phyloP scores from a whole-genome alignment of 139 green algal species.

The Chlamydomonas sphaeroides region DNA sequence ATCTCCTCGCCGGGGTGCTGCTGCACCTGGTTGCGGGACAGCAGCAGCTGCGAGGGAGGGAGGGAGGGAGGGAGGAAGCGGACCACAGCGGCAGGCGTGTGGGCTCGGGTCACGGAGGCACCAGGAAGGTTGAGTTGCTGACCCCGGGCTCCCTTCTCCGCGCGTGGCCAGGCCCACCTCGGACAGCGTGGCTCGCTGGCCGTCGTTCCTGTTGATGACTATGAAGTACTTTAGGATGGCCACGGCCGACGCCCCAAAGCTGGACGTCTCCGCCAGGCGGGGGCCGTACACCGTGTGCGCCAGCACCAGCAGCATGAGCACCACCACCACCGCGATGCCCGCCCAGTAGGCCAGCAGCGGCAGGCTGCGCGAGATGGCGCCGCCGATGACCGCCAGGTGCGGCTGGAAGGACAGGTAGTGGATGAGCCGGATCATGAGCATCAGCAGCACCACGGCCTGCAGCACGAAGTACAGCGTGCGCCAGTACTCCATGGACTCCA shows the following conservation, averaged over 20 bases:
- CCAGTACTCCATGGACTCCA: constrained; percentile 35
- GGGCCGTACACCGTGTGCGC: constrained; percentile 35
- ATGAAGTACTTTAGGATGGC: constrained; percentile 28
- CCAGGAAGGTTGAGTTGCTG: no score
- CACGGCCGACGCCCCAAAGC: not conserved
- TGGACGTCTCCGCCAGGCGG: constrained; percentile 12
- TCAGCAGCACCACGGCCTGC: constrained; percentile 45
- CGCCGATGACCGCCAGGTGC: constrained; percentile 40
- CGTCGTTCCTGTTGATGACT: constrained; percentile 33
- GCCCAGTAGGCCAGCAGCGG: constrained; percentile 45
- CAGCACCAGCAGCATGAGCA: constrained; percentile 23
- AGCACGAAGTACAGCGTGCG: constrained; percentile 42
- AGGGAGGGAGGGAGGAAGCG: no score
- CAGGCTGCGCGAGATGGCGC: constrained; percentile 23
- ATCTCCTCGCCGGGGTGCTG: not conserved
- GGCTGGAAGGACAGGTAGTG: constrained; percentile 55
- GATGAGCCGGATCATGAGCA: constrained; percentile 55
- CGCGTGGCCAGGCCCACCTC: not conserved
- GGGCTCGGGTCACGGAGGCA: no score
- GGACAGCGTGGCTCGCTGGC: not conserved
- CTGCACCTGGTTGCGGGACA: not conserved
- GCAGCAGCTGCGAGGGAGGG: no score
- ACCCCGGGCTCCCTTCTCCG: no score
- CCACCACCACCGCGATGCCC: constrained; percentile 6
- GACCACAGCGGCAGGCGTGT: no score